Base-by-base conservation (phyloP, 352 stramenopile genomes). In the Globisporangium paroecandrum region DNA sequence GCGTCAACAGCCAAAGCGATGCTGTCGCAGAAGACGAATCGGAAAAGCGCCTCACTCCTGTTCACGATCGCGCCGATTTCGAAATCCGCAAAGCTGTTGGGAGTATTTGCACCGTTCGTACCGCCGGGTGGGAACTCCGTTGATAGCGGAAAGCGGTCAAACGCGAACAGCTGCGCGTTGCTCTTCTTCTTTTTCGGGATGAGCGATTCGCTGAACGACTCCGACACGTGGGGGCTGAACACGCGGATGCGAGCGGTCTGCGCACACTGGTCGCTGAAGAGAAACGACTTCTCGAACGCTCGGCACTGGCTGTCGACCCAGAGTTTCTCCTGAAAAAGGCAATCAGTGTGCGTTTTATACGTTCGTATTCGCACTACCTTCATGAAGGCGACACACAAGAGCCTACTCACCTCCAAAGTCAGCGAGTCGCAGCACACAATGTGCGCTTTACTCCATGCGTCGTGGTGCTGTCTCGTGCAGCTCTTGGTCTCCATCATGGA, bases 251-350 rank as follows among this genome's bases (percentile, higher is more conserved):
- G 10, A 22, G 25, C 32, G n/a, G 38, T 12, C 15, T 64, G 60
- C 25, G 43, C 25, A 10, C 36, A 9, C 18, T 67, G 56, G 32
- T 60, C 55, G 6, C 25, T 53, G 22, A 69, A 53, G 4, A 79
- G 12, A 7, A 74, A 66, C 8, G 73, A 38, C 62, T 74, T 79
- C 12, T 67, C 51, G 57, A 70, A 66, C 20, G 46, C 32, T 27
- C 60, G 70, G n/a, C 66, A 70, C 13, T 77, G 59, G 1, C 58
- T 65, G 41, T 79, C 73, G 58, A 79, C 24, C 64, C 65, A 70
- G 13, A 66, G 47, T 24, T 63, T 54, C 6, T 63, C 51, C 69
- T 78, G 65, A 13, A 58, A 9, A 9, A 38, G 8, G 13, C 9
- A 51, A 24, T 60, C 12, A 46, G 12, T 46, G 12, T 46, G 13